Evolutionary conservation across 2,329 filamentous ascomycete species (phyloP), one percentile per base, ranked within the genome.

Genomic region (Sporothrix variecibatus): DNA sequence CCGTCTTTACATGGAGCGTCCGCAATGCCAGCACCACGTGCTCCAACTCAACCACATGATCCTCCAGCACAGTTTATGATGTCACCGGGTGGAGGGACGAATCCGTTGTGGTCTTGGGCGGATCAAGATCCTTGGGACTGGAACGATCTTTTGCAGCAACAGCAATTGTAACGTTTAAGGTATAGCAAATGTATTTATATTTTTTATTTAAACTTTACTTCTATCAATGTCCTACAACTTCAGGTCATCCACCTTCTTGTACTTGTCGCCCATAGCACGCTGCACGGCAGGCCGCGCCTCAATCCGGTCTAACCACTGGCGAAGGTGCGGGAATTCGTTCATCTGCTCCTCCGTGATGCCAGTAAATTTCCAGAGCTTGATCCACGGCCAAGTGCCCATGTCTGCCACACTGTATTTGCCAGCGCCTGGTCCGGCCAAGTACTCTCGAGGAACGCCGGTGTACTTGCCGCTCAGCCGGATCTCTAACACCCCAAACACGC

Each of bases 251-350:
- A 58, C 53, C 23, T 58, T 58, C 58, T 64, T 64, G 58, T 64
- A 38, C 58, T 64, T 64, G 28, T 64, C 58, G 28, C 58, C 58
- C 58, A 64, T 64, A 15, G 58, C 58, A 8, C 58, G 28, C 58
- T 64, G 28, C 28, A 64, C 58, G 2, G 58, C 58, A 1, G 58
- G 28, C 31, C 31, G 58, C 15, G 31, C 28, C 17, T 64, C 34
- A 28, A 64, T 17, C 58, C 58, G 58, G 15, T 38, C 34, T 15
- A 64, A 15, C 58, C 58, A 64, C 12, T 64, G 23, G 23, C 26
- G 53, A 6, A 58, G 53, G 23, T 58, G 53, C 7, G 53, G 53
- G 12, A 58, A 28, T 23, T 11, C 23, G 26, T 15, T 28, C 53
- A 58, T 58, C 53, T 58, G 23, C 23, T 28, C 53, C 11, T 58